These are phyloP conservation scores for Coelastrella sp. DNA, from an alignment of 139 green algal species.

Conservation along the genomic window DNA sequence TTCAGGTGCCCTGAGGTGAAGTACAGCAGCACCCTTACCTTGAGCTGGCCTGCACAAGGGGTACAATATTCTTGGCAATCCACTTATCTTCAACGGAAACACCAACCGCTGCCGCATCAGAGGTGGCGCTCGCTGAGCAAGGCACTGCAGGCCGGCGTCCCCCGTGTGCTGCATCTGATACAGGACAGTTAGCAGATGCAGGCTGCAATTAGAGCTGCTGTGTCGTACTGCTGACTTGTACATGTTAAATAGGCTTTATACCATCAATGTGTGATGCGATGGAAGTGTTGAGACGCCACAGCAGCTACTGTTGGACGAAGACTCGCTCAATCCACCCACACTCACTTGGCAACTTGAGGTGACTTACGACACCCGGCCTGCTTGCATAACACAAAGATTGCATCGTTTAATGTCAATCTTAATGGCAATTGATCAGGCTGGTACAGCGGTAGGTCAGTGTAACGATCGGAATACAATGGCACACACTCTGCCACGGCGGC, in stretches of 20 bases:
- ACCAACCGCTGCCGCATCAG: not conserved
- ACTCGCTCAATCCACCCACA: not conserved
- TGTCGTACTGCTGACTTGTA: no score
- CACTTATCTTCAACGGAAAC: slow-evolving; percentile 26
- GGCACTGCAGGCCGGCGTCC: not conserved
- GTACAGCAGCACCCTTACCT: not conserved
- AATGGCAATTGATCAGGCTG: no score
- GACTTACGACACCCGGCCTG: not conserved
- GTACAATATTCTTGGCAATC: slow-evolving; percentile 17
- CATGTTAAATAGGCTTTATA: no score
- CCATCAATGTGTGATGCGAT: not conserved
- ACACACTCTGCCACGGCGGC: no score
- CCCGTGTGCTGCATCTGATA: not conserved
- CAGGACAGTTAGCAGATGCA: not conserved
- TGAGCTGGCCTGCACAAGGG: not conserved
- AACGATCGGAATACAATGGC: no score
- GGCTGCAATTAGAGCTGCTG: not conserved
- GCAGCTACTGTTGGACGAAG: not conserved
- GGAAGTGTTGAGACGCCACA: not conserved
- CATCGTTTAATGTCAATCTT: not conserved
- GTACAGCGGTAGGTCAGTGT: no score
- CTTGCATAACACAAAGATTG: not conserved
- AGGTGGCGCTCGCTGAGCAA: slow-evolving; percentile 1
- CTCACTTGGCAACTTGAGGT: not conserved
- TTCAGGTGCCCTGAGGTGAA: not conserved